Evolutionary conservation across 2,329 filamentous ascomycete species (phyloP).

Genomic region (Cadophora luteo-olivacea): DNA sequence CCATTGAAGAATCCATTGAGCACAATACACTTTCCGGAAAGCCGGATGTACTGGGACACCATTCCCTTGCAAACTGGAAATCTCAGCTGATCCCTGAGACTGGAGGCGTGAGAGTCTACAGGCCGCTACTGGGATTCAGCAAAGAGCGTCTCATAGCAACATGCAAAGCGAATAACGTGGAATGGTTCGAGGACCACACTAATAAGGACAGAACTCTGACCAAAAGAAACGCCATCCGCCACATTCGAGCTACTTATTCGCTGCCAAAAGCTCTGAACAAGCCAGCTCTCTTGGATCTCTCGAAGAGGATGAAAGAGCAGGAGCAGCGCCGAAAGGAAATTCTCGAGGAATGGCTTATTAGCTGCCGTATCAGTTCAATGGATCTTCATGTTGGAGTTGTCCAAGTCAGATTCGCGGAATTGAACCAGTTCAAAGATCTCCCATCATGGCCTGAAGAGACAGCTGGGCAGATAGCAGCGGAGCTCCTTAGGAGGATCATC

Average conservation of each 20-base stretch:
- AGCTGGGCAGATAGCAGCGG: conserved; percentile 46
- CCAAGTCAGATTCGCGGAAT: conserved; percentile 32
- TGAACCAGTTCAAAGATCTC: conserved; percentile 5
- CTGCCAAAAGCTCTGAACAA: conserved; percentile 76
- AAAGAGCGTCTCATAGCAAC: conserved; percentile 79
- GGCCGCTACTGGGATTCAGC: conserved; percentile 72
- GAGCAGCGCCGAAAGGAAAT: conserved; percentile 54
- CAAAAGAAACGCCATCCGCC: conserved; percentile 78
- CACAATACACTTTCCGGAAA: neutral
- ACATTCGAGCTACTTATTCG: conserved; percentile 61
- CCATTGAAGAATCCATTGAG: neutral
- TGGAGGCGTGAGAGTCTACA: conserved; percentile 70
- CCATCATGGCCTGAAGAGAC: neutral
- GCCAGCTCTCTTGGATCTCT: conserved; percentile 66
- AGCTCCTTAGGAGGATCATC: conserved; percentile 55
- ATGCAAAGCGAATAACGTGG: conserved; percentile 69
- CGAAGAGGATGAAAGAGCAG: conserved; percentile 56
- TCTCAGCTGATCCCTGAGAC: conserved; percentile 52
- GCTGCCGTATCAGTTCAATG: conserved; percentile 48
- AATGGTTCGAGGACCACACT: conserved; percentile 86
- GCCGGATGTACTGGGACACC: neutral
- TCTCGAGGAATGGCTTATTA: conserved; percentile 60
- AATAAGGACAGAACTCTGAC: conserved; percentile 82
- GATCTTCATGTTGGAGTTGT: conserved; percentile 46
- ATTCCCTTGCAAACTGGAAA: neutral